Evolutionary conservation across 2,329 filamentous ascomycete species (phyloP).

Genomic region (Neonectria coccinea): DNA sequence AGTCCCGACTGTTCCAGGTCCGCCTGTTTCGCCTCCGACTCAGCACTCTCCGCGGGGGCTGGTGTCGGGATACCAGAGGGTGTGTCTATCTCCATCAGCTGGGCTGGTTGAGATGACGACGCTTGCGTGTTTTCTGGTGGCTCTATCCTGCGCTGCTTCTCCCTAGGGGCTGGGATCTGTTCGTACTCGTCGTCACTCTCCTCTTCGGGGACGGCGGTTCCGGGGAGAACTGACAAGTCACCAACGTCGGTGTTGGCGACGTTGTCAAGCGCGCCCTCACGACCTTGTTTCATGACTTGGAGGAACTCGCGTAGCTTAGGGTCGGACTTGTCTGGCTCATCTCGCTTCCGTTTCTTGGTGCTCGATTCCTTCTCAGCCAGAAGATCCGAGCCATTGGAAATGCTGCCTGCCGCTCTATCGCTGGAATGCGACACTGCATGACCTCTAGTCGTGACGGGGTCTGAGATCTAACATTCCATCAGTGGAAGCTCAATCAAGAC

Average conservation of each 20-base stretch:
- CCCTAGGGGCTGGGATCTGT: conserved; percentile 66
- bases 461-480: conserved; percentile 59
- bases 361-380: conserved; percentile 51
- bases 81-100: conserved; percentile 35
- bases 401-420: conserved; percentile 30
- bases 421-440: conserved; percentile 44
- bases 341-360: conserved; percentile 76
- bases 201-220: conserved; percentile 59
- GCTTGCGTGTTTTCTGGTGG: conserved; percentile 40
- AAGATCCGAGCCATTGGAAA: conserved; percentile 33
- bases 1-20: conserved; percentile 43
- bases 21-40: conserved; percentile 39
- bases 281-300: conserved; percentile 77
- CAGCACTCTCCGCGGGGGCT: conserved; percentile 36
- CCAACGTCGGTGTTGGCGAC: conserved; percentile 42
- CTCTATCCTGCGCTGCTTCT: conserved; percentile 57
- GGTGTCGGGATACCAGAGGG: conserved; percentile 24
- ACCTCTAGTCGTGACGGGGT: conserved; percentile 53
- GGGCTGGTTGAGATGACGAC: conserved; percentile 32
- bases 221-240: conserved; percentile 36
- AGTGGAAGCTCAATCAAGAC: conserved; percentile 43
- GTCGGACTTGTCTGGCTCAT: conserved; percentile 70
- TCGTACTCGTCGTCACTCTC: conserved; percentile 84
- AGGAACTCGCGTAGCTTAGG: conserved; percentile 89
- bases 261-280: conserved; percentile 50